Conservation (phyloP, 1,284 basidiomycete species). For the Meripilus lineatus region DNA sequence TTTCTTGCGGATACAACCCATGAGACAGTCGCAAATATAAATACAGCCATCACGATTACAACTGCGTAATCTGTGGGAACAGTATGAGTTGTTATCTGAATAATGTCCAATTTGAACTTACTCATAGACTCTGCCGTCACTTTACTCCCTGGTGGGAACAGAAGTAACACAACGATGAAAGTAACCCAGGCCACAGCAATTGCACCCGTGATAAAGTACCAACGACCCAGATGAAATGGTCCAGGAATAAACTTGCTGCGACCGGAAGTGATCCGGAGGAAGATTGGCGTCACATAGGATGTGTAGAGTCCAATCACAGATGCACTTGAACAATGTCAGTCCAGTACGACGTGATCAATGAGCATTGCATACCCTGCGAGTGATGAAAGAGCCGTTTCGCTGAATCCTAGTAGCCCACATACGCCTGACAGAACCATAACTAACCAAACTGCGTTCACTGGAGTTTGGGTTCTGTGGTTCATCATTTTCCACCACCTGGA, state of each 20-base stretch:
- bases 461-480: slow-evolving; percentile 54
- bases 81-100: slow-evolving; percentile 5
- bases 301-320: slow-evolving; percentile 68
- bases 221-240: slow-evolving; percentile 54
- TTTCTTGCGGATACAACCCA: slow-evolving; percentile 64
- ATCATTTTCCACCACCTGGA: slow-evolving; percentile 64
- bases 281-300: slow-evolving; percentile 64
- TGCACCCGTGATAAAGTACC: slow-evolving; percentile 53
- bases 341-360: neutral
- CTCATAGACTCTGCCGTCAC: slow-evolving; percentile 50
- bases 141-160: slow-evolving; percentile 51
- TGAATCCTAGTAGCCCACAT: slow-evolving; percentile 64
- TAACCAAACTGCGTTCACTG: slow-evolving; percentile 71
- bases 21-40: slow-evolving; percentile 56
- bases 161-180: slow-evolving; percentile 55
- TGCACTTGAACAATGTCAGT: slow-evolving; percentile 36
- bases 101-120: slow-evolving; percentile 24
- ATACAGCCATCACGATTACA: slow-evolving; percentile 59
- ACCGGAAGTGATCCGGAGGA: slow-evolving; percentile 66
- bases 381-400: slow-evolving; percentile 54
- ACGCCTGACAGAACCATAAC: slow-evolving; percentile 56
- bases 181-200: slow-evolving; percentile 62
- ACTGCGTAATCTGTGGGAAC: slow-evolving; percentile 52
- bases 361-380: slow-evolving; percentile 57
- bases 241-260: slow-evolving; percentile 52